Evolutionary conservation across 2,329 filamentous ascomycete species (phyloP).

Genomic region (Xylaria sp.): DNA sequence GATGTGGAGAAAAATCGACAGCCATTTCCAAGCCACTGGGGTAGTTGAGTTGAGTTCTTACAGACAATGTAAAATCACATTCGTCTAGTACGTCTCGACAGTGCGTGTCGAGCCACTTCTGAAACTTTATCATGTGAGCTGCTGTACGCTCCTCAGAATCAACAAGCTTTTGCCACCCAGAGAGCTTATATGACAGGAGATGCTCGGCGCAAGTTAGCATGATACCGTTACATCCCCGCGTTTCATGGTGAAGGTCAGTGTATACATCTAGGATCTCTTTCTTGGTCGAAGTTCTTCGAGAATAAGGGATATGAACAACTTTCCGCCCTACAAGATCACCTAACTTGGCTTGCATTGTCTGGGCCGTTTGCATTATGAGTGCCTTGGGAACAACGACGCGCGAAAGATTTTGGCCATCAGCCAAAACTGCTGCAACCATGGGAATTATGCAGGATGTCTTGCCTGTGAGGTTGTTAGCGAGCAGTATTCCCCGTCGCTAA

Average conservation of each 20-base stretch:
- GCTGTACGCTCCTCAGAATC: constrained; percentile 58
- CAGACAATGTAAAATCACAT: constrained; percentile 65
- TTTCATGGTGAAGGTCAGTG: constrained; percentile 52
- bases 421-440: constrained; percentile 60
- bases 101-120: constrained; percentile 60
- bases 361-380: constrained; percentile 67
- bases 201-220: constrained; percentile 72
- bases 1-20: constrained; percentile 64
- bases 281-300: constrained; percentile 58
- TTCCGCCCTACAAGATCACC: constrained; percentile 66
- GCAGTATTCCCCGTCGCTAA: too few relatives aligned
- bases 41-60: constrained; percentile 68
- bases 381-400: constrained; percentile 69
- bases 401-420: constrained; percentile 58
- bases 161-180: constrained; percentile 66
- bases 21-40: constrained; percentile 60
- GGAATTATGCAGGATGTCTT: constrained; percentile 71
- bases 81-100: constrained; percentile 74
- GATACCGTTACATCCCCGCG: constrained; percentile 59
- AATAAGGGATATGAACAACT: constrained; percentile 68
- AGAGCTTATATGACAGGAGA: constrained; percentile 71
- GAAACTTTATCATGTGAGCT: constrained; percentile 60
- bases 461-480: constrained; percentile 52
- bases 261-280: constrained; percentile 52
- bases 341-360: constrained; percentile 65